A percentile compares a stretch with the other conserved stretches of the same genome.
phyloP scores from a whole-genome alignment of 2,329 filamentous ascomycete genomes.

The Blastomyces silverae region DNA sequence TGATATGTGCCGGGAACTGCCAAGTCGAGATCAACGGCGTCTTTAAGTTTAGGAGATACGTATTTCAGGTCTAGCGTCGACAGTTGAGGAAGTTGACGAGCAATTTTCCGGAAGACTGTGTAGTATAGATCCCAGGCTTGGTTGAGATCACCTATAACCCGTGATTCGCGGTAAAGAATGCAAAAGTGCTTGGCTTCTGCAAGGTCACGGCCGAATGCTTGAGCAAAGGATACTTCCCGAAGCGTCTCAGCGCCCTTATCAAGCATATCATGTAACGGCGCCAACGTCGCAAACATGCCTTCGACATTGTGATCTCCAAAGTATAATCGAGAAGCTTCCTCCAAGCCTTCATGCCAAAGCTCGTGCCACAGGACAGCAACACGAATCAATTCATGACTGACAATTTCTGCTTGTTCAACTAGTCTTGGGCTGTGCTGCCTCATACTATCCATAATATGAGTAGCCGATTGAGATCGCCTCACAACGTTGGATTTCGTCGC shows the following conservation, averaged over 20 bases:
- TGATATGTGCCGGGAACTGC: slow-evolving; percentile 94
- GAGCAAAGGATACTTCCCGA: slow-evolving; percentile 92
- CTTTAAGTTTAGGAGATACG: slow-evolving; percentile 87
- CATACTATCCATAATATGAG: slow-evolving; percentile 96
- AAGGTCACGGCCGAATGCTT: slow-evolving; percentile 92
- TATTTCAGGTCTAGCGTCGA: slow-evolving; percentile 92
- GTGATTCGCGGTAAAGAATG: slow-evolving; percentile 78
- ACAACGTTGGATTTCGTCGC: slow-evolving; percentile 94
- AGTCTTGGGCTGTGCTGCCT: slow-evolving; percentile 85
- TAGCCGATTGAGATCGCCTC: slow-evolving; percentile 77
- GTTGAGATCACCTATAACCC: slow-evolving; percentile 89
- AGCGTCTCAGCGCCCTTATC: slow-evolving; percentile 89
- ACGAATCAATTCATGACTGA: slow-evolving; percentile 93
- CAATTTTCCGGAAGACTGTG: slow-evolving; percentile 93
- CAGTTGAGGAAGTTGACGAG: slow-evolving; percentile 83
- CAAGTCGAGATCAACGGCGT: slow-evolving; percentile 76
- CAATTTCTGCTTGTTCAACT: slow-evolving; percentile 89
- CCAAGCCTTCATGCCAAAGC: slow-evolving; percentile 95
- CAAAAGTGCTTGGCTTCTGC: slow-evolving; percentile 96
- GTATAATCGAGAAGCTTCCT: slow-evolving; percentile 92
- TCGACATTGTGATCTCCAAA: slow-evolving; percentile 97
- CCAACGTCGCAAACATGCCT: slow-evolving; percentile 89
- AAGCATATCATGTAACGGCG: slow-evolving; percentile 83
- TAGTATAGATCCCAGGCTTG: slow-evolving; percentile 99
- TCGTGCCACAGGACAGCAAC: slow-evolving; percentile 98